These are phyloP conservation scores for Claviceps quebecensis DNA, from an alignment of 2,329 filamentous ascomycete genomes.

Conservation along the genomic window DNA sequence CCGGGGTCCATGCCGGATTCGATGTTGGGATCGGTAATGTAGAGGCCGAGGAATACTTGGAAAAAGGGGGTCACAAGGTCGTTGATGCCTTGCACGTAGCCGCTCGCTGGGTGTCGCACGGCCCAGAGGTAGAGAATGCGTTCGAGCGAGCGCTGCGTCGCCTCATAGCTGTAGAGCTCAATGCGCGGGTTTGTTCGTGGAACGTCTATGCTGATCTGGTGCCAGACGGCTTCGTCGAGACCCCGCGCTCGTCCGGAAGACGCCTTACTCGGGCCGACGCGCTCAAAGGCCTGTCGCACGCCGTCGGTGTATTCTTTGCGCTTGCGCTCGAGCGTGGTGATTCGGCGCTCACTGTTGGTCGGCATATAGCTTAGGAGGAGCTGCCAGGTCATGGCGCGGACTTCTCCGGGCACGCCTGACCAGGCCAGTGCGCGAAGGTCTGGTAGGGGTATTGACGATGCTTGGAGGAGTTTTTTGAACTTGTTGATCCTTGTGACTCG, in stretches of 20 bases:
- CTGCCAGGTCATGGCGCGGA: constrained; percentile 98
- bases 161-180: constrained; percentile 87
- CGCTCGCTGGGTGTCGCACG: constrained; percentile 89
- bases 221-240: constrained; percentile 94
- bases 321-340: constrained; percentile 82
- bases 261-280: constrained; percentile 36
- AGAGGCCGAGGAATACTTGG: constrained; percentile 90
- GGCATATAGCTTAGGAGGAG: constrained; percentile 88
- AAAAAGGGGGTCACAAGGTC: constrained; percentile 95
- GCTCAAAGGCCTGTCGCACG: constrained; percentile 58
- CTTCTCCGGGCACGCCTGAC: constrained; percentile 89
- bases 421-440: constrained; percentile 79
- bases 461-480: constrained; percentile 90
- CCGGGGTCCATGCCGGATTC: constrained; percentile 94
- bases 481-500: constrained; percentile 93
- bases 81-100: constrained; percentile 97
- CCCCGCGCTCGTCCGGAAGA: constrained; percentile 42
- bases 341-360: constrained; percentile 86
- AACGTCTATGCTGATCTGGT: constrained; percentile 97
- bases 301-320: constrained; percentile 94
- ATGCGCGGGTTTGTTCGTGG: constrained; percentile 93
- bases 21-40: constrained; percentile 87
- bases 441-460: constrained; percentile 72
- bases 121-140: constrained; percentile 96
- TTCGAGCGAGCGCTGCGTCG: constrained; percentile 86